A percentile compares a stretch with the other conserved stretches of the same genome.
These are phyloP conservation scores for Xylaria sp. DNA, from an alignment of 2,329 filamentous ascomycete species.

Conservation along the genomic window DNA sequence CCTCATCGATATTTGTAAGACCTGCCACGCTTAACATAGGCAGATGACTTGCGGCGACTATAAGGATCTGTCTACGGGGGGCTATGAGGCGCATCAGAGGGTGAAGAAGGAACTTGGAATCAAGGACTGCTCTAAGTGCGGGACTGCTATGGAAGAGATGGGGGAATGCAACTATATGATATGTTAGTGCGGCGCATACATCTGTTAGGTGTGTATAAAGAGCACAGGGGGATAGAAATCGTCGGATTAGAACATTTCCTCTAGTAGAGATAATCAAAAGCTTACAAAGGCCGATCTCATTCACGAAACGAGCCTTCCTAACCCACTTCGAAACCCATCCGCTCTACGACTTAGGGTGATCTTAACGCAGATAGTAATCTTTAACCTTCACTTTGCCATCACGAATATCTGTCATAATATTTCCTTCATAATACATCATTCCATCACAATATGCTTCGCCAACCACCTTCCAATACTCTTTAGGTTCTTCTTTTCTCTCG, in stretches of 20 bases:
- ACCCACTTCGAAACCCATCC: too few species aligned
- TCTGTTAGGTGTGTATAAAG: conserved; percentile 53
- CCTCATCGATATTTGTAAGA: conserved; percentile 39
- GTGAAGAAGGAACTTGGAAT: conserved; percentile 45
- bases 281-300: neutral
- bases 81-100: conserved; percentile 36
- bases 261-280: neutral
- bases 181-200: conserved; percentile 50
- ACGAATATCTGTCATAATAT: too few species aligned
- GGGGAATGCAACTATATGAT: conserved; percentile 55
- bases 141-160: conserved; percentile 48
- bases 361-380: too few species aligned
- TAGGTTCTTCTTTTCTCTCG: too few species aligned
- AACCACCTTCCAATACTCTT: too few species aligned
- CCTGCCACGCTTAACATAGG: conserved; percentile 44
- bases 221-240: neutral
- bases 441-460: too few species aligned
- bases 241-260: neutral
- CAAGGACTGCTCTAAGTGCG: conserved; percentile 50
- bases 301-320: too few species aligned
- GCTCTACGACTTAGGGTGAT: too few species aligned
- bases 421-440: too few species aligned
- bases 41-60: conserved; percentile 44
- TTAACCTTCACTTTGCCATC: too few species aligned
- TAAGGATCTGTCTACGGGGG: conserved; percentile 35